Evolutionary conservation across 108 stramenopile species (phyloP), one percentile per base, ranked within the genome.

Genomic region (Mayamaea pseudoterrestris): DNA sequence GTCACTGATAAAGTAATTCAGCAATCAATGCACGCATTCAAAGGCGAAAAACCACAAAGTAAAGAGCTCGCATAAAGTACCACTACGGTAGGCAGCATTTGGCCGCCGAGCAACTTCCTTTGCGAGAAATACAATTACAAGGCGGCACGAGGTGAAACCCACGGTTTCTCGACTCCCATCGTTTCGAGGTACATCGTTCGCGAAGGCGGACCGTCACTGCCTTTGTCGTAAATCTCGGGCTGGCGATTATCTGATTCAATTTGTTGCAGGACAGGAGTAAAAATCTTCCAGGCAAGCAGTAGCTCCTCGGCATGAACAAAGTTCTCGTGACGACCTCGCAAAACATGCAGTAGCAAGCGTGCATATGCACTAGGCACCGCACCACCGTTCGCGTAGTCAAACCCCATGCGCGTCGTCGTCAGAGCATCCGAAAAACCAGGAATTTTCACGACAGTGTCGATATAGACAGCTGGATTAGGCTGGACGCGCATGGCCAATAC

Each of bases 301-400:
- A 98, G 76, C 63, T 98, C 98, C 51, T 98, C 98, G 30, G 76
- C 76, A 8, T 94, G 66, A 4, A 98, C 98, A 68, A 98, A 98
- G 32, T 80, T 80, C 1, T 78, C 76, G 29, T 93, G 87, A 9
- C 74, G 54, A 14, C 94, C 98, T 9, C 90, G 78, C 12, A 98
- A 56, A 8, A 94, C 95, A 55, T 97, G 93, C 7, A 96, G 74
- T 18, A 98, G 58, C 8, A 98, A 78, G 9, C 95, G 69, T 9
- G 94, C 91, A 63, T 98, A 98, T 7, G 97, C 95, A 59, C 96
- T 95, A 0, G 93, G 60, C 25, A 65, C 30, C 25, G 50, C 34
- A 11, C 47, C 45, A 41, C 55, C 47, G 18, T 64, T 50, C 23
- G 44, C 70, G 58, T 96, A 96, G 35, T 73, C 66, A 37, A 96